phyloP scores from a whole-genome alignment of 192 early-diverging fungal species.

The Entomortierella lignicola region DNA sequence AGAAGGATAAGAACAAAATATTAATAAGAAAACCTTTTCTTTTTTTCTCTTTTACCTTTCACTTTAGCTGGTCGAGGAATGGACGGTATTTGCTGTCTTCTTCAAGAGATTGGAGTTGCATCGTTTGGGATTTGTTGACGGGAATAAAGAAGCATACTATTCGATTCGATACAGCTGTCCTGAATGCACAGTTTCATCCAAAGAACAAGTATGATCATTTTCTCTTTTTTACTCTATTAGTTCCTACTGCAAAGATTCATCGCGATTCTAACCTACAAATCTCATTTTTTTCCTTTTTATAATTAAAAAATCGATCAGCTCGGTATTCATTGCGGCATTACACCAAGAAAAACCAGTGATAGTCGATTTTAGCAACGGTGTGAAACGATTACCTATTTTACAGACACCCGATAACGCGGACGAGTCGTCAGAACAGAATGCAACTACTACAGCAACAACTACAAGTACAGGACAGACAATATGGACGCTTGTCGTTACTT shows the following conservation, averaged over 20 bases:
- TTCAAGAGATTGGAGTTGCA: slow-evolving; percentile 84
- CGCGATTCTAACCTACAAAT: too few relatives aligned
- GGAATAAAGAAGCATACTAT: slow-evolving; percentile 66
- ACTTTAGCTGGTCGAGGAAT: slow-evolving; percentile 82
- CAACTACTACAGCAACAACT: slow-evolving; percentile 6
- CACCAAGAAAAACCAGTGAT: slow-evolving; percentile 60
- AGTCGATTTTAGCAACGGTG: slow-evolving; percentile 56
- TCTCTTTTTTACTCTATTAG: background rate
- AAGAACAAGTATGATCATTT: slow-evolving; percentile 67
- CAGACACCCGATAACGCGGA: background rate
- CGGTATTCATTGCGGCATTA: slow-evolving; percentile 62
- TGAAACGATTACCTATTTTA: slow-evolving; percentile 36
- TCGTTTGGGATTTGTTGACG: slow-evolving; percentile 86
- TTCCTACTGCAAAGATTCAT: background rate
- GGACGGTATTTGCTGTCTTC: slow-evolving; percentile 84
- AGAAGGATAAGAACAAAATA: background rate
- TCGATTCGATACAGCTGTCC: slow-evolving; percentile 76
- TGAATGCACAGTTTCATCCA: slow-evolving; percentile 83
- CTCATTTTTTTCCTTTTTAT: too few relatives aligned
- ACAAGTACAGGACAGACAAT: slow-evolving; percentile 10
- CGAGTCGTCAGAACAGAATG: slow-evolving; percentile 25
- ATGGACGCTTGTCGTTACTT: slow-evolving; percentile 44
- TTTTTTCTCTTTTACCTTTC: background rate
- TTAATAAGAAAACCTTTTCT: background rate
- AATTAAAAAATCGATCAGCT: slow-evolving; percentile 55